Evolutionary conservation across 306 rosid genomes (phyloP), one percentile per base, ranked within the genome.

Genomic region (Cicer pinnatifidum): DNA sequence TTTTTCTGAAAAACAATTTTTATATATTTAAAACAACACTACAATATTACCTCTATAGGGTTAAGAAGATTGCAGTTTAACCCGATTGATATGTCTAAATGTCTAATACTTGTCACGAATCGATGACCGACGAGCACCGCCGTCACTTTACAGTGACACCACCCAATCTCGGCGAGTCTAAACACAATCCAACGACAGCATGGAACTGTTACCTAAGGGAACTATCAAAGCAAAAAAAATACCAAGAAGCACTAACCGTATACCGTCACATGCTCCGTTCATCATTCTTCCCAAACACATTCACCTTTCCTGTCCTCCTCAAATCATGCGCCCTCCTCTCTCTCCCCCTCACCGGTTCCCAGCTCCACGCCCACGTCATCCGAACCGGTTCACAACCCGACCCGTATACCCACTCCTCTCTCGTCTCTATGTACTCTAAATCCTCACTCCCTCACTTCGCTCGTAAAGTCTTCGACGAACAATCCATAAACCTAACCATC

Each of bases 231-330:
- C 90, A 83, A 65, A 78, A 87, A 15, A 89, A 74, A 56, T 91
- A 77, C 85, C 37, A 66, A 67, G 84, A 87, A 71, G 90, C 97
- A 7, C 82, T 91, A 48, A 70, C 77, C 43, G 87, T 91, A 11
- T 93, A 88, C 73, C 85, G 85, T 71, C 81, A 87, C 72, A 91
- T 91, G 88, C 97, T 93, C 78, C 91, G 94, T 6, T 84, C 78
- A 51, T 92, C 89, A 12, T 82, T 75, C 73, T 70, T 79, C 35
- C 97, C 97, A 67, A 80, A 88, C 81, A 79, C 89, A 52, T 93
- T 89, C 85, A 88, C 96, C 3, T 93, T 91, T 77, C 97, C 98
- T 2, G 87, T 89, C 53, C 88, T 82, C 53, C 88, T 93, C 92
- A 93, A 93, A 68, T 91, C 94, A 7, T 91, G 92, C 60, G 96